Evolutionary conservation across 1,284 basidiomycete genomes (phyloP).

Genomic region (Tylopilus orsonianus): DNA sequence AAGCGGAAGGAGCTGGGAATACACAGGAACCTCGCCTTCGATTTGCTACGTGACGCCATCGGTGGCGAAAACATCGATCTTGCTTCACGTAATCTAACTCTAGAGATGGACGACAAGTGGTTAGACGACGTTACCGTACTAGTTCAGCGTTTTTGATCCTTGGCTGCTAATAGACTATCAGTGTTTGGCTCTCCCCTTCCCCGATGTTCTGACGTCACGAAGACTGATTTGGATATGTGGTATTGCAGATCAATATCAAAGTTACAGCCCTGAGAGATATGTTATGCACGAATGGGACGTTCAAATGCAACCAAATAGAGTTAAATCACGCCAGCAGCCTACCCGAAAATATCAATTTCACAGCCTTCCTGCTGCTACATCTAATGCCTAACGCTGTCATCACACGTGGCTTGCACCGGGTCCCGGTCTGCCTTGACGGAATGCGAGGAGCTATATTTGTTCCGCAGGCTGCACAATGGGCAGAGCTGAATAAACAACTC

Average conservation of each 20-base stretch:
- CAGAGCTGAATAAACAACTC: slow-evolving; percentile 65
- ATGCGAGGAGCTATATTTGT: slow-evolving; percentile 22
- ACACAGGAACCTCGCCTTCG: slow-evolving; percentile 46
- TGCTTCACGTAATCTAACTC: slow-evolving; percentile 57
- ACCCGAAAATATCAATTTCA: neutral
- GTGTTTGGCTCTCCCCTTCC: neutral
- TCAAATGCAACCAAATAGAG: slow-evolving; percentile 11
- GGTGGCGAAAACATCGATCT: slow-evolving; percentile 52
- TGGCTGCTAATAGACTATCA: slow-evolving; percentile 8
- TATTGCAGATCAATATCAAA: slow-evolving; percentile 9
- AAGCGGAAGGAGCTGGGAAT: slow-evolving; percentile 13
- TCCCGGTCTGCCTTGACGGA: slow-evolving; percentile 20
- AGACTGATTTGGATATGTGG: slow-evolving; percentile 11
- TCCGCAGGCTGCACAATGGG: slow-evolving; percentile 53
- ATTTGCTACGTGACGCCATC: slow-evolving; percentile 54
- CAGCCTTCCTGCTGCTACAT: neutral
- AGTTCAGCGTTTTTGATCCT: slow-evolving; percentile 40
- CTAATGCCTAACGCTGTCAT: slow-evolving; percentile 19
- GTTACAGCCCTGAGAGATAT: slow-evolving; percentile 15
- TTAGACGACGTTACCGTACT: slow-evolving; percentile 71
- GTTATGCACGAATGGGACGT: slow-evolving; percentile 17
- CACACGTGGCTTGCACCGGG: slow-evolving; percentile 11
- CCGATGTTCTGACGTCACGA: slow-evolving; percentile 1
- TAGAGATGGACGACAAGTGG: slow-evolving; percentile 64
- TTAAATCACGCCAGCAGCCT: neutral